These are phyloP conservation scores for Litchi chinensis DNA, from an alignment of 345 rosid species.

Conservation along the genomic window DNA sequence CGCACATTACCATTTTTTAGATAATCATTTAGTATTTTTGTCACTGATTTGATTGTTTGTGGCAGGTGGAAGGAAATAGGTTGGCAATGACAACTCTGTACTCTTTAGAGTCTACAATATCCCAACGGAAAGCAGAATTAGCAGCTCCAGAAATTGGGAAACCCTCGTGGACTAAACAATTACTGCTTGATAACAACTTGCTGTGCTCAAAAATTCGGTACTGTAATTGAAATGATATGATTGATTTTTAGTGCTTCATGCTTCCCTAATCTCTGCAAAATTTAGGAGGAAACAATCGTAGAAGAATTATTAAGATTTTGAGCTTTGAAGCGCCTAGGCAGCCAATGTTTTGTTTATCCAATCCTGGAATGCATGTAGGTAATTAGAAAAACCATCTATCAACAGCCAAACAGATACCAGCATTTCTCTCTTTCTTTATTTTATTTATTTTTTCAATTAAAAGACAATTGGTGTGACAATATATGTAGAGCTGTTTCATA, in stretches of 20 bases:
- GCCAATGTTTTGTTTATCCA: background rate
- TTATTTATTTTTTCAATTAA: no score
- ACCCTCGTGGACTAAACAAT: slow-evolving; percentile 74
- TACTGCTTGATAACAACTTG: slow-evolving; percentile 48
- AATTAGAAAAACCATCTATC: background rate
- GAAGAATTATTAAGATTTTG: no score
- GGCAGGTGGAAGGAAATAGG: slow-evolving; percentile 54
- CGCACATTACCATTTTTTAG: background rate
- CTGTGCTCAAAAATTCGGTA: slow-evolving; percentile 85
- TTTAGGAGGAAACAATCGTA: background rate
- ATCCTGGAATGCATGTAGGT: background rate
- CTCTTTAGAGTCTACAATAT: slow-evolving; percentile 68
- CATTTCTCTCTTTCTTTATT: background rate
- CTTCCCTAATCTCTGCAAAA: background rate
- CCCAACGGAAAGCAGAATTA: slow-evolving; percentile 65
- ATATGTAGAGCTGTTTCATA: background rate
- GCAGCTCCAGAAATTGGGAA: slow-evolving; percentile 55
- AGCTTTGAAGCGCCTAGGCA: background rate
- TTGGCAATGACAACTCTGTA: slow-evolving; percentile 66
- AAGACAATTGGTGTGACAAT: background rate
- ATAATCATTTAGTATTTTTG: background rate
- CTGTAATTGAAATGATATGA: background rate
- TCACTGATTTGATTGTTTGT: slow-evolving; percentile 1
- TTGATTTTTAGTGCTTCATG: background rate
- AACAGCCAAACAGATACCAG: background rate